A percentile compares a stretch with the other conserved stretches of the same genome.
Evolutionary conservation across 2,329 filamentous ascomycete species (phyloP).

Genomic region (Emergomyces africanus): DNA sequence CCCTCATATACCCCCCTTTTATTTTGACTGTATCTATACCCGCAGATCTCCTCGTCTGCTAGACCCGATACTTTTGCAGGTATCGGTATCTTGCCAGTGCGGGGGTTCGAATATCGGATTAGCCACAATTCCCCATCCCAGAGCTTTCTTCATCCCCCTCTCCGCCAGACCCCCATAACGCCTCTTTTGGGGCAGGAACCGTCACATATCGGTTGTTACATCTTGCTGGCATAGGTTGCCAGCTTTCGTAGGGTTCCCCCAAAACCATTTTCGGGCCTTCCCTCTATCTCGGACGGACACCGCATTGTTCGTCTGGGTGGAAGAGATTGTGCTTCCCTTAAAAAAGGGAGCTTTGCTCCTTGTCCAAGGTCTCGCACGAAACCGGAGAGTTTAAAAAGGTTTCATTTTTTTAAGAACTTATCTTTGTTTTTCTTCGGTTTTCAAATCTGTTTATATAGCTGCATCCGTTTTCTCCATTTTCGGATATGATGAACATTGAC

Average conservation of each 20-base stretch:
- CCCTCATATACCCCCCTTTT: constrained; percentile 9
- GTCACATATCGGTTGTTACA: constrained; percentile 33
- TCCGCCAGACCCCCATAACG: constrained; percentile 88
- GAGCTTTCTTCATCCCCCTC: constrained; percentile 70
- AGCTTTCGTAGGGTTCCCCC: constrained; percentile 45
- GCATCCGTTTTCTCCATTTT: constrained; percentile 10
- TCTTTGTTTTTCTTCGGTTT: neutral
- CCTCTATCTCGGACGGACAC: constrained; percentile 86
- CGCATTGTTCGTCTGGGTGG: constrained; percentile 93
- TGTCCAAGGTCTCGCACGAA: constrained; percentile 15
- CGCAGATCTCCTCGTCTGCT: constrained; percentile 62
- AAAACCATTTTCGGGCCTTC: constrained; percentile 53
- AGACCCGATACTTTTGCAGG: constrained; percentile 70
- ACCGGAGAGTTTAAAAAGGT: constrained; percentile 2
- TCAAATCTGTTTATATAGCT: neutral
- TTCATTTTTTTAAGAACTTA: neutral
- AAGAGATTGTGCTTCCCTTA: constrained; percentile 83
- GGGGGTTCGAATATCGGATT: constrained; percentile 40
- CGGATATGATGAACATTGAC: constrained; percentile 73
- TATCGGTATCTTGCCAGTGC: constrained; percentile 69
- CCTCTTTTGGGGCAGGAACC: constrained; percentile 42
- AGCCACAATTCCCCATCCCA: constrained; percentile 79
- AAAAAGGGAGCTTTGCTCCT: constrained; percentile 17
- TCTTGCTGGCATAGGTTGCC: constrained; percentile 60
- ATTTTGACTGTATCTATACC: constrained; percentile 12